Conservation (phyloP, 2,329 filamentous ascomycete genomes). For the Curvularia hawaiiensis region DNA sequence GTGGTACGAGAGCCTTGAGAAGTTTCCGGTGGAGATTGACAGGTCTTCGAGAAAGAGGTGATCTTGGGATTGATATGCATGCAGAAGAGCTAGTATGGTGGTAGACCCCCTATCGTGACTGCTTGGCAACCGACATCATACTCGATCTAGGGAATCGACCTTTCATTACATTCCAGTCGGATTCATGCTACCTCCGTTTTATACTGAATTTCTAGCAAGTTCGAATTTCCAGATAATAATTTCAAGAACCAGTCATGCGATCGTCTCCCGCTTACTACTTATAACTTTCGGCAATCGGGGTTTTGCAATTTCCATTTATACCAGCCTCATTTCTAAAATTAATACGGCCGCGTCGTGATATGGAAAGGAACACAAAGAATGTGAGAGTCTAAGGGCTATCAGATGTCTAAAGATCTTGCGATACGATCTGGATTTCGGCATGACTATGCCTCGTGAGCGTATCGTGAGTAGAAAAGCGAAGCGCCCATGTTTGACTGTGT, state of each 20-base stretch:
- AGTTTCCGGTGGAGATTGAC: constrained; percentile 36
- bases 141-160: background rate
- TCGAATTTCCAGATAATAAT: background rate
- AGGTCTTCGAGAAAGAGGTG: background rate
- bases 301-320: too few relatives aligned
- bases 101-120: background rate
- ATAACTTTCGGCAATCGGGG: background rate
- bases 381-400: background rate
- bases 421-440: background rate
- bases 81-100: background rate
- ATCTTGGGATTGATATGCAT: background rate
- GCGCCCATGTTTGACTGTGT: background rate
- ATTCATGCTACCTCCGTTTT: background rate
- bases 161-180: background rate
- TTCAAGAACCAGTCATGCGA: background rate
- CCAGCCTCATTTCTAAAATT: background rate
- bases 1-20: constrained; percentile 44
- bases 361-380: background rate
- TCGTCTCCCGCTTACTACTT: background rate
- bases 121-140: background rate
- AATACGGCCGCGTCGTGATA: background rate
- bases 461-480: background rate
- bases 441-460: background rate
- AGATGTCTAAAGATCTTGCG: background rate
- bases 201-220: background rate